Percentiles rank a stretch among this genome's conserved stretches.
Evolutionary conservation across 495 filamentous ascomycete genomes (phyloP).

Genomic region (Opeltia flavorubescens): DNA sequence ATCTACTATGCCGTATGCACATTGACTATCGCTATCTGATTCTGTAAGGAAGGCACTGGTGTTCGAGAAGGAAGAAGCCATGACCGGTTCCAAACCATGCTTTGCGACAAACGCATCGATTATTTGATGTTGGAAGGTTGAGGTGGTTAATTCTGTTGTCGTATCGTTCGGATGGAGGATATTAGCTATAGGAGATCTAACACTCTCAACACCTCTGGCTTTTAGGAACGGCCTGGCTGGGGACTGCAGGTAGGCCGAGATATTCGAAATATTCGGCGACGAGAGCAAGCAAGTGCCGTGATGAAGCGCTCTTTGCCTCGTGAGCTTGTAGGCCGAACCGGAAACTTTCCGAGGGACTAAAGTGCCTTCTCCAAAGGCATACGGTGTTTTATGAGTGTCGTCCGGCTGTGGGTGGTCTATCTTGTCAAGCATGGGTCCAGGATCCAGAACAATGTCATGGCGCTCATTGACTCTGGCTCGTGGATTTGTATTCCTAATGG

Average conservation of each 20-base stretch:
- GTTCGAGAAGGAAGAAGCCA: constrained; percentile 18
- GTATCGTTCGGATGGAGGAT: constrained; percentile 32
- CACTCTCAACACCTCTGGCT: constrained; percentile 84
- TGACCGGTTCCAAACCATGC: constrained; percentile 12
- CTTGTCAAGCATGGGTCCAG: constrained; percentile 16
- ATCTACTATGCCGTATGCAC: constrained; percentile 26
- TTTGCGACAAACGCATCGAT: constrained; percentile 24
- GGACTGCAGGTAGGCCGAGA: constrained; percentile 53
- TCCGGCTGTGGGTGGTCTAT: constrained; percentile 17
- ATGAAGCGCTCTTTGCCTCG: constrained; percentile 60
- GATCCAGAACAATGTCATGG: constrained; percentile 80
- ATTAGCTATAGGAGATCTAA: constrained; percentile 72
- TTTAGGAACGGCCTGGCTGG: constrained; percentile 60
- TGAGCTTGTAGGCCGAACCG: constrained; percentile 88
- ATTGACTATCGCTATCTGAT: neutral
- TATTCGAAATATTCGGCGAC: constrained; percentile 50
- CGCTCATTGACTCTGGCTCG: constrained; percentile 63
- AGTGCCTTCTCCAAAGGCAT: constrained; percentile 12
- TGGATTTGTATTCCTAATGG: constrained; percentile 40
- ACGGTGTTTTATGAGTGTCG: constrained; percentile 7
- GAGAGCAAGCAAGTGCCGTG: constrained; percentile 80
- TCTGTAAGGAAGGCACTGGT: constrained; percentile 16
- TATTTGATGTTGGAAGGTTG: constrained; percentile 1
- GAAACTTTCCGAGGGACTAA: constrained; percentile 60
- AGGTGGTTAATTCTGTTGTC: constrained; percentile 28